Evolutionary conservation across 306 rosid genomes (phyloP).

Genomic region (Fragaria iinumae): DNA sequence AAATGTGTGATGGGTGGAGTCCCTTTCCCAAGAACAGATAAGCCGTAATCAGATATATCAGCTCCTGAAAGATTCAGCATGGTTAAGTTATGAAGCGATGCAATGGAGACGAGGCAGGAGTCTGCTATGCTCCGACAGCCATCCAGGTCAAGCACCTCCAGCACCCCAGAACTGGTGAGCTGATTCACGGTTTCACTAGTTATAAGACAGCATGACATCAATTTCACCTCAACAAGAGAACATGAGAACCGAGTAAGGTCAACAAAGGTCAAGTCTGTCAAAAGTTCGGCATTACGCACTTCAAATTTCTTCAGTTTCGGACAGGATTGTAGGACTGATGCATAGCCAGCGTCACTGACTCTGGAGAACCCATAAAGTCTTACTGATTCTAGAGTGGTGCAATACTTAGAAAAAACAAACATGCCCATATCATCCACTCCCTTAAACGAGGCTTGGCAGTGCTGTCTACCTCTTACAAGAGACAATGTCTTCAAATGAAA

Average conservation of each 20-base stretch:
- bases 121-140: slow-evolving; percentile 40
- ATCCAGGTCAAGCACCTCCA: slow-evolving; percentile 35
- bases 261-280: slow-evolving; percentile 31
- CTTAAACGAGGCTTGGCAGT: slow-evolving; percentile 26
- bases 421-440: slow-evolving; percentile 32
- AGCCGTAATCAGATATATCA: slow-evolving; percentile 29
- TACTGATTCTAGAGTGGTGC: slow-evolving; percentile 25
- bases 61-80: slow-evolving; percentile 28
- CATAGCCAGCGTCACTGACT: slow-evolving; percentile 38
- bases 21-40: slow-evolving; percentile 29
- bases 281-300: slow-evolving; percentile 24
- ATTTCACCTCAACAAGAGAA: slow-evolving; percentile 30
- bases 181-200: slow-evolving; percentile 35
- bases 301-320: slow-evolving; percentile 25
- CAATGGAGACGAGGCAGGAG: slow-evolving; percentile 26
- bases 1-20: slow-evolving; percentile 26
- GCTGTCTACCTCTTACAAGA: slow-evolving; percentile 26
- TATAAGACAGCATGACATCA: slow-evolving; percentile 30
- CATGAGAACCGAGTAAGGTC: slow-evolving; percentile 17
- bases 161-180: slow-evolving; percentile 21
- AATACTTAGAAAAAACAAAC: slow-evolving; percentile 31
- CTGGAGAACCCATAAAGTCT: slow-evolving; percentile 36
- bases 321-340: slow-evolving; percentile 34
- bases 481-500: slow-evolving; percentile 26
- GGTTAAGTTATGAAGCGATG: slow-evolving; percentile 18